These are phyloP conservation scores for Solanum aculeatissimum DNA, from an alignment of 305 asterid genomes.

Conservation along the genomic window DNA sequence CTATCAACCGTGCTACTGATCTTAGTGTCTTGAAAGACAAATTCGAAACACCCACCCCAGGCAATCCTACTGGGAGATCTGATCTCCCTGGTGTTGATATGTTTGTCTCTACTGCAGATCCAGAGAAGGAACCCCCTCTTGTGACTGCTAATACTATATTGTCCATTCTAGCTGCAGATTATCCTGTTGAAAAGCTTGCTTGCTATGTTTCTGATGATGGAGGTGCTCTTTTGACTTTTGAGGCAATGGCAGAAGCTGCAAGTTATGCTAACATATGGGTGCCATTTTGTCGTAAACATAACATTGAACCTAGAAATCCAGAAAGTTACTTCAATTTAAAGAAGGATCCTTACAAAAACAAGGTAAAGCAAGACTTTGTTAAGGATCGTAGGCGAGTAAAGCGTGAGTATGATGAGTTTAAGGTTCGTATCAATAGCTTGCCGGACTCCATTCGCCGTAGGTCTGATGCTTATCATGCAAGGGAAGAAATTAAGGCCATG, in stretches of 20 bases:
- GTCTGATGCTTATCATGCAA: constrained; percentile 64
- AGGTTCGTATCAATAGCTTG: constrained; percentile 58
- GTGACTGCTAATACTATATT: constrained; percentile 77
- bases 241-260: constrained; percentile 80
- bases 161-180: constrained; percentile 61
- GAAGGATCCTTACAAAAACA: constrained; percentile 69
- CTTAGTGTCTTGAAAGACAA: constrained; percentile 54
- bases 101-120: constrained; percentile 81
- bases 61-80: constrained; percentile 60
- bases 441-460: constrained; percentile 65
- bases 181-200: constrained; percentile 72
- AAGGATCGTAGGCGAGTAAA: constrained; percentile 69
- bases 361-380: constrained; percentile 52
- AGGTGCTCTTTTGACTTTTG: constrained; percentile 72
- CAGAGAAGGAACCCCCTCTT: constrained; percentile 78
- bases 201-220: constrained; percentile 78
- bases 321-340: constrained; percentile 56
- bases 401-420: constrained; percentile 83
- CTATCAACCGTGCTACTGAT: constrained; percentile 64
- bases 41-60: constrained; percentile 39
- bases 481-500: constrained; percentile 53
- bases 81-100: constrained; percentile 71
- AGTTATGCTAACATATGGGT: constrained; percentile 68
- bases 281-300: constrained; percentile 71
- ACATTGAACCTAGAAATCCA: constrained; percentile 69